Evolutionary conservation across 140 eudicot species (phyloP).

Genomic region (Oenanthe javanica): DNA sequence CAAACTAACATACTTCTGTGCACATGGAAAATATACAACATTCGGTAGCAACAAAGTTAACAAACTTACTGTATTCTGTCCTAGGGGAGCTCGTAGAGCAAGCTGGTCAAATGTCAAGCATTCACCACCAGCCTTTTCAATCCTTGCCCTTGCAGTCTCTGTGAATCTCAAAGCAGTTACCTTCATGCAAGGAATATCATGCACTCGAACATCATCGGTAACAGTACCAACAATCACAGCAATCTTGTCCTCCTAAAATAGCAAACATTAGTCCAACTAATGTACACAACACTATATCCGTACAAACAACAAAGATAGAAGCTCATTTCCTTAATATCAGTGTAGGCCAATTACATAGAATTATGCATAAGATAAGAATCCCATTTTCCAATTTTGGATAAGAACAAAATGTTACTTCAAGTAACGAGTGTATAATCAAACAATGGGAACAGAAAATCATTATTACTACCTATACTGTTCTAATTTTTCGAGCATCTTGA

Average conservation of each 20-base stretch:
- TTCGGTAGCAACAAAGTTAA: background rate
- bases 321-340: too few relatives aligned
- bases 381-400: too few relatives aligned
- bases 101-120: constrained; percentile 48
- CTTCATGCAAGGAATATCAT: constrained; percentile 39
- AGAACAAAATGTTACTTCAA: too few relatives aligned
- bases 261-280: background rate
- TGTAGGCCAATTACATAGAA: too few relatives aligned
- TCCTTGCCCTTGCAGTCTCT: constrained; percentile 49
- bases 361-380: too few relatives aligned
- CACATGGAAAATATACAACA: too few relatives aligned
- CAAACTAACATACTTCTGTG: background rate
- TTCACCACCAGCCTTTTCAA: constrained; percentile 52
- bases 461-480: background rate
- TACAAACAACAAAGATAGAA: background rate
- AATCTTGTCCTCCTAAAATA: constrained; percentile 35
- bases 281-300: background rate
- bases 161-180: constrained; percentile 52
- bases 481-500: background rate
- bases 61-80: constrained; percentile 27
- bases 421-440: too few relatives aligned
- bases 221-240: constrained; percentile 49
- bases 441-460: background rate
- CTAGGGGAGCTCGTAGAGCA: constrained; percentile 55
- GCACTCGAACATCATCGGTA: constrained; percentile 46